Conservation (phyloP, 2,329 filamentous ascomycete genomes). For the Trichoderma sp. region DNA sequence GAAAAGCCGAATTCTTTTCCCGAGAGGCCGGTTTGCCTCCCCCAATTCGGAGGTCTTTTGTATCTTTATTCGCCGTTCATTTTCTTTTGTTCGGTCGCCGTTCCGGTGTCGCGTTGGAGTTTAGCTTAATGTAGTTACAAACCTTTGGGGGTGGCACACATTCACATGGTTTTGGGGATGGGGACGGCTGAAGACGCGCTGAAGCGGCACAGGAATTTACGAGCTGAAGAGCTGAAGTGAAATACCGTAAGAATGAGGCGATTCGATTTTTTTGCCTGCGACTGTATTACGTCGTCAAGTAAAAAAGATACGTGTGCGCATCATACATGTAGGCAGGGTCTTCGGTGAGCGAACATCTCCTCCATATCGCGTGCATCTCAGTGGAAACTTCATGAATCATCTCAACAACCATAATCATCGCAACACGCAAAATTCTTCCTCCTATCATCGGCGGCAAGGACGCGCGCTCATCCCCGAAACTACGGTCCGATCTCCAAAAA, state of each 20-base stretch:
- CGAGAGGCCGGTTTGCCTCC: background rate
- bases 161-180: background rate
- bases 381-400: background rate
- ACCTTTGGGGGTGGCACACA: background rate
- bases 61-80: background rate
- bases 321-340: background rate
- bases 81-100: background rate
- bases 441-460: background rate
- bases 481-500: background rate
- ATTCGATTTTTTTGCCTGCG: background rate
- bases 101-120: background rate
- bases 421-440: background rate
- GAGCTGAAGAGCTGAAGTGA: slow-evolving; percentile 7
- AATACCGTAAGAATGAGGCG: background rate
- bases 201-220: background rate
- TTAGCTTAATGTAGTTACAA: background rate
- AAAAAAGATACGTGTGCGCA: background rate
- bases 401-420: background rate
- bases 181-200: background rate
- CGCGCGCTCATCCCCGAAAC: background rate
- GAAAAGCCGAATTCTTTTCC: background rate
- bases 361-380: background rate
- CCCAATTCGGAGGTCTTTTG: background rate
- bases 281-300: background rate
- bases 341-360: background rate